These are phyloP conservation scores for Suhomyces sp. DNA, from an alignment of 805 yeast species.

Conservation along the genomic window DNA sequence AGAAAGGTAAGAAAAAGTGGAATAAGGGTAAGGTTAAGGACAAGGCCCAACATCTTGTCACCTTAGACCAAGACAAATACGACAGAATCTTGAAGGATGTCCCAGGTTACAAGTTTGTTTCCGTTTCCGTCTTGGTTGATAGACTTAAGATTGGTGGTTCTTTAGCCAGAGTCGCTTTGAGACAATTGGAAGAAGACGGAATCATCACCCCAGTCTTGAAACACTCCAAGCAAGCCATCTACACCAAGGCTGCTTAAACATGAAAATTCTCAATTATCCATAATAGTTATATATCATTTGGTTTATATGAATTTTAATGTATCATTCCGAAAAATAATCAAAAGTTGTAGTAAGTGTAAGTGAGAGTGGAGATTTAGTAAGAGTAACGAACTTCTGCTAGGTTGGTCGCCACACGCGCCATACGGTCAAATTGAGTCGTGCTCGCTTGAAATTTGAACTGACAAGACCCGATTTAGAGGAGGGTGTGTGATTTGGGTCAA, in stretches of 20 bases:
- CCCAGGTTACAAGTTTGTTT: constrained; percentile 97
- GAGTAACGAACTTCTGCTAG: background rate
- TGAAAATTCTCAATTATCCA: background rate
- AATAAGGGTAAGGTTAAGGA: constrained; percentile 99
- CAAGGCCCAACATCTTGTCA: constrained; percentile 97
- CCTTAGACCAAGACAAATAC: constrained; percentile 96
- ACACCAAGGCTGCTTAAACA: constrained; percentile 63
- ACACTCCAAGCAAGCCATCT: constrained; percentile 96
- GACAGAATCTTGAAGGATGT: constrained; percentile 99
- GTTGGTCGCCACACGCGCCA: background rate
- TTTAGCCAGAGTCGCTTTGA: constrained; percentile 95
- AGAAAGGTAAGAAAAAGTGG: constrained; percentile 99
- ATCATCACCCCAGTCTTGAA: constrained; percentile 88
- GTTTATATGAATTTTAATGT: constrained; percentile 6
- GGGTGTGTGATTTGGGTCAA: background rate
- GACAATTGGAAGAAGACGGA: constrained; percentile 93
- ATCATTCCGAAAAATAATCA: background rate
- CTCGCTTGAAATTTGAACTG: background rate
- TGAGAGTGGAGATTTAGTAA: background rate
- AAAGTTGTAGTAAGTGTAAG: background rate
- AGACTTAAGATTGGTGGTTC: constrained; percentile 99
- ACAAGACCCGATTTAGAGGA: background rate
- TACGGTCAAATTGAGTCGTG: background rate
- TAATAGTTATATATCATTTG: constrained; percentile 3
- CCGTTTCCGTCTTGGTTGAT: constrained; percentile 97